Base-by-base conservation (phyloP, 441 rosid species). In the Eruca vesicaria region DNA sequence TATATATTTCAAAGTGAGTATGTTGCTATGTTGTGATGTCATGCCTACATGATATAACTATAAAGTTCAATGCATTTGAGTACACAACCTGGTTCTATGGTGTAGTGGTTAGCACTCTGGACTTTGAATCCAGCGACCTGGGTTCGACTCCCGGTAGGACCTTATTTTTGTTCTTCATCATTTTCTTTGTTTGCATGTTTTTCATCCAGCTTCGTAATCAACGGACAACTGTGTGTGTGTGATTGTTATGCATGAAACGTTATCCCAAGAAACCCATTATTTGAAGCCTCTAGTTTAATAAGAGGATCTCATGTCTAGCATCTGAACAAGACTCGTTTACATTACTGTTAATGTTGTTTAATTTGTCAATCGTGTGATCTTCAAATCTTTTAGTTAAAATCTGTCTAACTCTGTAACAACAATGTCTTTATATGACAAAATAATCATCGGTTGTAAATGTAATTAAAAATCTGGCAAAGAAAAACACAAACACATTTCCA, bases 51-150 rank as follows among this genome's bases (percentile, higher is more conserved):
- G 28, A 23, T 23, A 23, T 3, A 23, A 23, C n/a, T n/a, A n/a
- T 2, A 28, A 2, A 28, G 28, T 23, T 28, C 0, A 28, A 28
- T 28, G 6, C 31, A 28, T 2, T 5, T 0, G 0, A 29, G 5
- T 5, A 4, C 1, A 5, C 56, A 50, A 18, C 23, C 18, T 50
- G 90, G 92, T 86, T 89, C 92, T 86, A 89, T 93, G 92, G 97
- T 94, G 98, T 96, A 89, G 97, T 92, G 92, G 98, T 93, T 90
- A 96, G 96, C 96, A 92, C 96, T 96, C 96, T 90, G 97, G 98
- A 93, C 97, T 96, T 96, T 92, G 97, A 96, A 96, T 91, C 98
- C 93, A 91, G 99, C 92, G 97, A 91, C 98, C 97, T 89, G 98
- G 97, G 97, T 91, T 93, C 95, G 95, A 93, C 87, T 91, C 85